A percentile compares a stretch with the other conserved stretches of the same genome.
These are phyloP conservation scores for Xylariaceae sp. DNA, from an alignment of 2,329 filamentous ascomycete species.

Conservation along the genomic window DNA sequence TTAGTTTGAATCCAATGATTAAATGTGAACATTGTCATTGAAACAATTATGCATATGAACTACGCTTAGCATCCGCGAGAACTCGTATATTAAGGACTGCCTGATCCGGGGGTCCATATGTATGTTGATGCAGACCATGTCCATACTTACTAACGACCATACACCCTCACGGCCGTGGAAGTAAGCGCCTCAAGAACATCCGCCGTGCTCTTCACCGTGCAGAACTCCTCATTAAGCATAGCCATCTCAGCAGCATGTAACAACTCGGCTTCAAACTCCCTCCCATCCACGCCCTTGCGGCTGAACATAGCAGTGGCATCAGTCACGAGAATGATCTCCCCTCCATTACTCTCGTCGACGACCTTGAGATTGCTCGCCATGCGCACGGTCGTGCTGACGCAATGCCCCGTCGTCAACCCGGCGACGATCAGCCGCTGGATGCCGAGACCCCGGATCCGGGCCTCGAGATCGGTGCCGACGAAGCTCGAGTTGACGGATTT, in stretches of 20 bases:
- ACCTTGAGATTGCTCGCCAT: constrained; percentile 46
- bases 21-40: too few relatives aligned
- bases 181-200: constrained; percentile 27
- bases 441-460: constrained; percentile 29
- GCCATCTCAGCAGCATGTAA: constrained; percentile 42
- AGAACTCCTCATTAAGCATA: constrained; percentile 44
- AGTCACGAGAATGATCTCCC: constrained; percentile 38
- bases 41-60: too few relatives aligned
- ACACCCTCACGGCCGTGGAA: too few relatives aligned
- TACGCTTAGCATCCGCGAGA: too few relatives aligned
- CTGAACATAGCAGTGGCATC: constrained; percentile 46
- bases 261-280: constrained; percentile 40
- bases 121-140: too few relatives aligned
- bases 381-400: constrained; percentile 44
- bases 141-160: too few relatives aligned
- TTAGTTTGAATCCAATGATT: too few relatives aligned
- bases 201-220: constrained; percentile 35
- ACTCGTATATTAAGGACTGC: too few relatives aligned
- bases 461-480: constrained; percentile 41
- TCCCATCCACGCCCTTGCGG: constrained; percentile 29
- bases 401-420: constrained; percentile 47
- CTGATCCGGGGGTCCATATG: too few relatives aligned
- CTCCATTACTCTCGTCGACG: constrained; percentile 31
- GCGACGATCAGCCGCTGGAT: constrained; percentile 38
- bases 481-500: constrained; percentile 46